phyloP scores from a whole-genome alignment of 2,329 filamentous ascomycete genomes.

The Alternaria ethzedia region DNA sequence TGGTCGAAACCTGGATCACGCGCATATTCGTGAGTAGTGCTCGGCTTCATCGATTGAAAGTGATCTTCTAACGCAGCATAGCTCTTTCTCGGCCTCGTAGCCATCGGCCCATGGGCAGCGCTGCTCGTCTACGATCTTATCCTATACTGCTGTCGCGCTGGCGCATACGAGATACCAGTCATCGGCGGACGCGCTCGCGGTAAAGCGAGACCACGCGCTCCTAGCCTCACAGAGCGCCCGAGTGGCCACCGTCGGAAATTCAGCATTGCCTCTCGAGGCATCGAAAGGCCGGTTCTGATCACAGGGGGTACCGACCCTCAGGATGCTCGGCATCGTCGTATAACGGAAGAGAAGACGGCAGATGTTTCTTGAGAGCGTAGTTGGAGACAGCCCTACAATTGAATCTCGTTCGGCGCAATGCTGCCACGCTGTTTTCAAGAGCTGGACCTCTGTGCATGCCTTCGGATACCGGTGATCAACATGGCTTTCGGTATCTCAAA shows the following conservation, averaged over 20 bases:
- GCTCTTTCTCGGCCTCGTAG: slow-evolving; percentile 66
- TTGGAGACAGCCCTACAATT: not conserved
- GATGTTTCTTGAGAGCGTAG: slow-evolving; percentile 5
- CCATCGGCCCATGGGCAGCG: slow-evolving; percentile 66
- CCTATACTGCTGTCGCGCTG: slow-evolving; percentile 66
- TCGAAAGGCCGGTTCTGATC: slow-evolving; percentile 25
- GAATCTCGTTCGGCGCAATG: not conserved
- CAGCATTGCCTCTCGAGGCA: slow-evolving; percentile 47
- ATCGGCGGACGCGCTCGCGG: slow-evolving; percentile 68
- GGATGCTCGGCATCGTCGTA: slow-evolving; percentile 36
- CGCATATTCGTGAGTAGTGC: slow-evolving; percentile 64
- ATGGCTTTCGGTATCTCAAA: not conserved
- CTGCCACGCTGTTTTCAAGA: not conserved
- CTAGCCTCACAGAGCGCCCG: slow-evolving; percentile 65
- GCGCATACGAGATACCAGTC: slow-evolving; percentile 65
- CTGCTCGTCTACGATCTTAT: slow-evolving; percentile 69
- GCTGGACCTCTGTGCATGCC: not conserved
- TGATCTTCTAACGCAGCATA: slow-evolving; percentile 44
- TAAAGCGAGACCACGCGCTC: slow-evolving; percentile 64
- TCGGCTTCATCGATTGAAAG: not conserved
- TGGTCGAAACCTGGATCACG: slow-evolving; percentile 67
- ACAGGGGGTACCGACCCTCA: slow-evolving; percentile 27
- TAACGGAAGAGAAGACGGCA: slow-evolving; percentile 26
- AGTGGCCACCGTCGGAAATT: slow-evolving; percentile 56
- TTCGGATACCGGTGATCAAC: not conserved